These are phyloP conservation scores for Rhodotorula toruloides DNA, from an alignment of 768 basidiomycete species.

Conservation along the genomic window DNA sequence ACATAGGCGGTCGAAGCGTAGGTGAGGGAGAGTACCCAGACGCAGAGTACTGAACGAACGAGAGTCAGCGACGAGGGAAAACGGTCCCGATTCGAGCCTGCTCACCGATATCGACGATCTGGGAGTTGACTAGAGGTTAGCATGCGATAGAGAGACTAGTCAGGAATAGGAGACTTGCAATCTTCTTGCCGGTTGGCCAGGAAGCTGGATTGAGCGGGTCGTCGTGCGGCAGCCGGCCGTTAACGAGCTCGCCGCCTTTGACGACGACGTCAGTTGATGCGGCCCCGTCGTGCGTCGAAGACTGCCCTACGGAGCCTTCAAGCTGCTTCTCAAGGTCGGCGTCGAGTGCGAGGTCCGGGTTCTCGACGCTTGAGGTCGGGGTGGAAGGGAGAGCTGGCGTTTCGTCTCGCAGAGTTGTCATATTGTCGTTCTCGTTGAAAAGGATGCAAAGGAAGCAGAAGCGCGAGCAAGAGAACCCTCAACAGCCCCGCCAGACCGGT, in stretches of 20 bases:
- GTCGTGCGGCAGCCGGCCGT: background rate
- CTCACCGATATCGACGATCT: background rate
- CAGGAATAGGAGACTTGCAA: constrained; percentile 5
- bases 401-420: no score
- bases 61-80: background rate
- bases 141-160: background rate
- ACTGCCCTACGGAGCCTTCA: background rate
- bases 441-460: no score
- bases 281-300: background rate
- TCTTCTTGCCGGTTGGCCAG: constrained; percentile 25
- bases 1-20: constrained; percentile 28
- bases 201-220: constrained; percentile 6
- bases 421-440: no score
- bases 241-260: background rate
- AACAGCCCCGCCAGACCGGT: no score
- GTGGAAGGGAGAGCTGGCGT: background rate
- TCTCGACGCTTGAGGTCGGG: background rate
- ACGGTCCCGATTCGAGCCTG: background rate
- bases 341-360: background rate
- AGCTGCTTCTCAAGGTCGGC: constrained; percentile 2
- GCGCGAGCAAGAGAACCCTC: no score
- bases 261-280: no score
- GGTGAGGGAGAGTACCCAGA: constrained; percentile 26
- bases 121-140: background rate
- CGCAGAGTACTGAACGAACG: constrained; percentile 11